A percentile compares a stretch with the other conserved stretches of the same genome.
Evolutionary conservation across 192 early-diverging fungal species (phyloP).

Genomic region (Phycomyces blakesleeanus): DNA sequence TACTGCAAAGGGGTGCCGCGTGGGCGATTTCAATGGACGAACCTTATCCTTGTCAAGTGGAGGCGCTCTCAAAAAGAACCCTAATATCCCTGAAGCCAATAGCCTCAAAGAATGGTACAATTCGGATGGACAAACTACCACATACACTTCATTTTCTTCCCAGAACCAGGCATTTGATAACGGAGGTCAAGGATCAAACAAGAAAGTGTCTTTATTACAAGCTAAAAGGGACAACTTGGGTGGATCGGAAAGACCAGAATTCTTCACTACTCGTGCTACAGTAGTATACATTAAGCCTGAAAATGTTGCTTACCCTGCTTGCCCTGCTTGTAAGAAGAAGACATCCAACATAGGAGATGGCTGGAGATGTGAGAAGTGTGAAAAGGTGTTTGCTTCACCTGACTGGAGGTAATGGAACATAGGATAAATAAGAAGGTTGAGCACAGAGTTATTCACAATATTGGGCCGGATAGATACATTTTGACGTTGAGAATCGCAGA

Average conservation of each 20-base stretch:
- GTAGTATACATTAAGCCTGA: conserved; percentile 73
- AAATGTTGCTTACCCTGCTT: conserved; percentile 80
- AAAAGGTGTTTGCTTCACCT: conserved; percentile 63
- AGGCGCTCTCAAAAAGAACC: conserved; percentile 58
- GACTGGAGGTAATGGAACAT: conserved; percentile 41
- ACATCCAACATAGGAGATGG: conserved; percentile 59
- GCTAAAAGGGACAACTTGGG: background rate
- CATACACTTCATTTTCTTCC: background rate
- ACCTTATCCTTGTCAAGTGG: conserved; percentile 48
- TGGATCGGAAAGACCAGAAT: conserved; percentile 52
- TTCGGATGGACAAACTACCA: background rate
- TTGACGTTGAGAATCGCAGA: conserved; percentile 69
- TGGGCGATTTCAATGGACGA: conserved; percentile 84
- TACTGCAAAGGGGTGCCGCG: conserved; percentile 79
- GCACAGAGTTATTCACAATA: too few relatives aligned
- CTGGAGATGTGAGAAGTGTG: conserved; percentile 94
- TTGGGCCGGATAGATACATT: conserved; percentile 58
- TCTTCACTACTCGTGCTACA: conserved; percentile 66
- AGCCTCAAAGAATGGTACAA: conserved; percentile 64
- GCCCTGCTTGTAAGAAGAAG: conserved; percentile 91
- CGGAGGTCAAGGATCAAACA: background rate
- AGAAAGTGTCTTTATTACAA: conserved; percentile 8
- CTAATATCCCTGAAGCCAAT: conserved; percentile 75
- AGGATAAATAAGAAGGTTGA: too few relatives aligned
- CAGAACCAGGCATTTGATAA: background rate